Percentiles rank a stretch among this genome's conserved stretches.
Conservation (phyloP, 495 filamentous ascomycete species). For the Annulohypoxylon maeteangense region DNA sequence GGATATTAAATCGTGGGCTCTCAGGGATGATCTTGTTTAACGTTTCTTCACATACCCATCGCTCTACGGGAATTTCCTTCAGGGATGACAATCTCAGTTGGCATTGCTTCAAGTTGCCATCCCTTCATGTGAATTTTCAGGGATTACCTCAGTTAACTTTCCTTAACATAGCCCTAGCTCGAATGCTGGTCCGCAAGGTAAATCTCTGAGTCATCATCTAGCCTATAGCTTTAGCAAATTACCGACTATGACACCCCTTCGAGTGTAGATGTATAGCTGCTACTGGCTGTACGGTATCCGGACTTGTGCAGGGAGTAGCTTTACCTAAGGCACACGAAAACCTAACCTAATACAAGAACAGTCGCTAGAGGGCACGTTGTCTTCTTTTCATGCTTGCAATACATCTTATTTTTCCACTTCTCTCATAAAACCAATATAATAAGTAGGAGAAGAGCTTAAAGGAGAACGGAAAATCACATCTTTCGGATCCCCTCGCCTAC, state of each 20-base stretch:
- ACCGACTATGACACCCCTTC: neutral
- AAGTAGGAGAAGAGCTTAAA: slow-evolving; percentile 1
- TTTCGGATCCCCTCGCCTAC: neutral
- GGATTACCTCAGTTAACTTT: slow-evolving; percentile 2
- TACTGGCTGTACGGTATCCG: slow-evolving; percentile 11
- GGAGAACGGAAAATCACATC: neutral
- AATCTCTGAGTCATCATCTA: slow-evolving; percentile 7
- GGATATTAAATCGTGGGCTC: neutral
- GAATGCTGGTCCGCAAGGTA: slow-evolving; percentile 14
- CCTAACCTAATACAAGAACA: slow-evolving; percentile 16
- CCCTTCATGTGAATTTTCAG: neutral
- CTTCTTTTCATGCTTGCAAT: neutral
- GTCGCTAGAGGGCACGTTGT: slow-evolving; percentile 4
- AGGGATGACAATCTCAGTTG: neutral
- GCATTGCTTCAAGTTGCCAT: neutral
- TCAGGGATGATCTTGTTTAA: neutral
- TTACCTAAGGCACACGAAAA: slow-evolving; percentile 1
- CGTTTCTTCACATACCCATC: neutral
- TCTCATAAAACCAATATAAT: slow-evolving; percentile 1
- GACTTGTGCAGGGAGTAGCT: slow-evolving; percentile 7
- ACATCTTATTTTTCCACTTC: neutral
- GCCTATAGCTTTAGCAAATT: neutral
- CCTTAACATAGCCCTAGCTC: slow-evolving; percentile 9
- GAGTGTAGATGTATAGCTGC: slow-evolving; percentile 21
- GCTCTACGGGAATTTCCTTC: neutral